phyloP scores from a whole-genome alignment of 768 basidiomycete species.

The Russula olivacea region DNA sequence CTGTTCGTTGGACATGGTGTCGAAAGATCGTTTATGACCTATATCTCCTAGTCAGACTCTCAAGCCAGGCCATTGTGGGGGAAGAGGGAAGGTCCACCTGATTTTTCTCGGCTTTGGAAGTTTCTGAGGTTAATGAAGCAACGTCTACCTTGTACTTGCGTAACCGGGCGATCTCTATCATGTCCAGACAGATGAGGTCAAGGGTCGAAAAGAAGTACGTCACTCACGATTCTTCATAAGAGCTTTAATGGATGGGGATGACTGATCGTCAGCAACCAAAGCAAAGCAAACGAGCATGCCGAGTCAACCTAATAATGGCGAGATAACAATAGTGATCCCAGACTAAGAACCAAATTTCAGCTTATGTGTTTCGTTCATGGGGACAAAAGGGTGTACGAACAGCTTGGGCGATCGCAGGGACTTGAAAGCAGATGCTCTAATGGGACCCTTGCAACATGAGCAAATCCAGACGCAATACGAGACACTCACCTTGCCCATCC shows the following conservation, averaged over 20 bases:
- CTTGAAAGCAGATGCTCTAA: constrained; percentile 80
- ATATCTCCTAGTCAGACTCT: neutral
- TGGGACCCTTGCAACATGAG: neutral
- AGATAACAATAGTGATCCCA: constrained; percentile 70
- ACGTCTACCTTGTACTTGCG: constrained; percentile 50
- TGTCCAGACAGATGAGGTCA: neutral
- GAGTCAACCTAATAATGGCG: constrained; percentile 62
- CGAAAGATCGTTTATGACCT: constrained; percentile 60
- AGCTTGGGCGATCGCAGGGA: constrained; percentile 64
- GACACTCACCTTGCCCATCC: constrained; percentile 72
- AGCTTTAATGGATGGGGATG: constrained; percentile 37
- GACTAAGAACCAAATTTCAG: constrained; percentile 30
- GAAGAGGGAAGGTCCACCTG: constrained; percentile 37
- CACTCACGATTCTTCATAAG: constrained; percentile 75
- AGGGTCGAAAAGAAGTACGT: neutral
- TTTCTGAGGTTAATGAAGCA: constrained; percentile 63
- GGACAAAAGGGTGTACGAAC: constrained; percentile 33
- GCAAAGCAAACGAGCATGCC: neutral
- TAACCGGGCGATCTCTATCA: constrained; percentile 57
- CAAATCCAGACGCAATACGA: neutral
- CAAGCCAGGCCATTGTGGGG: neutral
- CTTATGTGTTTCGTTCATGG: neutral
- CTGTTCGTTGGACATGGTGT: constrained; percentile 54
- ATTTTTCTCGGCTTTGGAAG: constrained; percentile 45
- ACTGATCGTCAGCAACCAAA: neutral